Base-by-base conservation (phyloP, 225 moss, liverwort and hornwort genomes). In the Takakia lepidozioides region DNA sequence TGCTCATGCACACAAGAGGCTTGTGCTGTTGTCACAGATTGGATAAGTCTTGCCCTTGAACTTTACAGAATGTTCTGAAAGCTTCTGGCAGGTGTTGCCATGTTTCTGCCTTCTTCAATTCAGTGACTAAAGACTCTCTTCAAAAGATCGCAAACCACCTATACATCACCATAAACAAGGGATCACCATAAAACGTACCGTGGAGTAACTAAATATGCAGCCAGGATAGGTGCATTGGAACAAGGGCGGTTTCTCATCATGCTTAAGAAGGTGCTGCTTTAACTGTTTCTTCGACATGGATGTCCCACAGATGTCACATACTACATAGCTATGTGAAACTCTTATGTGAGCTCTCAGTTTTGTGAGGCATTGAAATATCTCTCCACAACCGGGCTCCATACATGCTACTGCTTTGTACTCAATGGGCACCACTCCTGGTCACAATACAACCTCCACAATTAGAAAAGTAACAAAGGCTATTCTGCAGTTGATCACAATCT, bases 271-370 rank as follows among this genome's bases (percentile, higher is more conserved):
- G 57, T 72, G 72, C 19, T 24, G 38, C 35, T 10, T 32, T 2
- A 72, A 20, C 11, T 19, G 53, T 17, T 10, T 65, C 57, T 29
- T 78, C 38, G 51, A 6, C 46, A 68, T 54, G 6, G 61, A 52
- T 29, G 68, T 26, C 32, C 72, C 77, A 47, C 72, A 78, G 1
- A 47, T 58, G 43, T 68, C 58, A 30, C 72, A 78, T 14, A 35
- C 41, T 6, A 43, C 54, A 38, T 13, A 64, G 40, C 54, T 18
- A 43, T 68, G 72, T 4, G 57, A 64, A 47, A 17, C 41, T 24
- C 43, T 61, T 3, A 34, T 48, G 27, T 68, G 72, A 10, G 14
- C 48, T 25, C 18, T 48, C 11, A 67, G 46, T 38, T 60, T 29
- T 26, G 28, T 9, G 22, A 46, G 25, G 13, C 27, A 45, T 14